phyloP scores from a whole-genome alignment of 2,329 filamentous ascomycete genomes.

The Hypoxylon sp. region DNA sequence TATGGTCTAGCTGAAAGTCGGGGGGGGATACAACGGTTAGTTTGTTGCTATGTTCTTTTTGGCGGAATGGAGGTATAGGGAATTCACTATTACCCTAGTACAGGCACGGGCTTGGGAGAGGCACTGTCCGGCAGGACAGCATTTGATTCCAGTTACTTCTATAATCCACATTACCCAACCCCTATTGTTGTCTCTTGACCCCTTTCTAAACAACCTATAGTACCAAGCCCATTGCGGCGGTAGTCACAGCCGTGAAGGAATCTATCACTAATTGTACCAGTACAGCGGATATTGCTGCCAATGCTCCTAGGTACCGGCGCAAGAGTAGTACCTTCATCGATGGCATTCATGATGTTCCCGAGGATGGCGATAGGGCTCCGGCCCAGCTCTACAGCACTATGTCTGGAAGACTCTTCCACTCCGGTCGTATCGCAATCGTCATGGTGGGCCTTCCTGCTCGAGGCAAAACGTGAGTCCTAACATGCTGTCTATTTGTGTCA shows the following conservation, averaged over 20 bases:
- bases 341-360: constrained; percentile 92
- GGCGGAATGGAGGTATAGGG: not conserved
- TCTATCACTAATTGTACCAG: constrained; percentile 60
- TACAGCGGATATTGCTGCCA: constrained; percentile 91
- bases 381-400: constrained; percentile 99
- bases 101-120: constrained; percentile 1
- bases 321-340: constrained; percentile 97
- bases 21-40: constrained; percentile 7
- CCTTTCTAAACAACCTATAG: constrained; percentile 28
- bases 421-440: constrained; percentile 95
- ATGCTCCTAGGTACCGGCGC: constrained; percentile 88
- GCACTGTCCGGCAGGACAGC: constrained; percentile 8
- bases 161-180: constrained; percentile 1
- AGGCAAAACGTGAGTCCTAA: constrained; percentile 82
- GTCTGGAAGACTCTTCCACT: constrained; percentile 96
- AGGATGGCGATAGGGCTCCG: constrained; percentile 85
- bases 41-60: constrained; percentile 10
- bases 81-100: not conserved
- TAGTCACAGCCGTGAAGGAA: constrained; percentile 31
- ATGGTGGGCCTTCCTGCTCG: constrained; percentile 95
- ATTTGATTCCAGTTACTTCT: constrained; percentile 5
- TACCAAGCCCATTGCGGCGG: constrained; percentile 42
- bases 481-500: not conserved
- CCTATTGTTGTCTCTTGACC: not conserved
- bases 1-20: constrained; percentile 8